phyloP scores from a whole-genome alignment of 2,329 filamentous ascomycete species.

The Leptographium galeiforme region DNA sequence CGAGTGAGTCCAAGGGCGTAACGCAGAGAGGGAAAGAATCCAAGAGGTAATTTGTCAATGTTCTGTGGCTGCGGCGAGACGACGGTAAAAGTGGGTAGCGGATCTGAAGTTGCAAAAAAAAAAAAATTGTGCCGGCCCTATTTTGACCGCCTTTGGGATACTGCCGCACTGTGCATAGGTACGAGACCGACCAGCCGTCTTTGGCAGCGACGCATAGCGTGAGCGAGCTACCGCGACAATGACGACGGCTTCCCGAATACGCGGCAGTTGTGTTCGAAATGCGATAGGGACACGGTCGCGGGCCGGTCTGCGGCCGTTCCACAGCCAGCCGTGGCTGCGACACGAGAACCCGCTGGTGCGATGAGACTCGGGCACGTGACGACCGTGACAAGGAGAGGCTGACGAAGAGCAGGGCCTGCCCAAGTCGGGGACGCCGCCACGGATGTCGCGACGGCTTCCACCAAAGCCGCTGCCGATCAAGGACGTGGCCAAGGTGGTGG shows the following conservation, averaged over 20 bases:
- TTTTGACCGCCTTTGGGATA: slow-evolving; percentile 4
- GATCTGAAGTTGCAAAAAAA: not conserved
- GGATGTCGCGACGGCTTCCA: slow-evolving; percentile 69
- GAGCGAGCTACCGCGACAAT: slow-evolving; percentile 1
- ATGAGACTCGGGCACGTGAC: not conserved
- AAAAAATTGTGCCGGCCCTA: slow-evolving; percentile 1
- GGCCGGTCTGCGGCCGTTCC: slow-evolving; percentile 26
- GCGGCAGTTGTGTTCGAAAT: slow-evolving; percentile 4
- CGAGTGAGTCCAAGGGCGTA: too few species aligned
- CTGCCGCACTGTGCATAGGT: not conserved
- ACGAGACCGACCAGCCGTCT: not conserved
- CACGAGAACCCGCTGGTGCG: slow-evolving; percentile 85
- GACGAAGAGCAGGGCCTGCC: slow-evolving; percentile 59
- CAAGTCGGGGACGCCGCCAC: slow-evolving; percentile 58
- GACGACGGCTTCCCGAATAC: not conserved
- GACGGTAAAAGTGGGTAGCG: not conserved
- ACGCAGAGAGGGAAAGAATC: too few species aligned
- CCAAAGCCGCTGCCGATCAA: slow-evolving; percentile 60
- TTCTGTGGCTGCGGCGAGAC: too few species aligned
- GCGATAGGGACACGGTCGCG: slow-evolving; percentile 12
- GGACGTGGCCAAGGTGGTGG: slow-evolving; percentile 81
- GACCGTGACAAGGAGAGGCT: not conserved
- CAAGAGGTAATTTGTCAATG: too few species aligned
- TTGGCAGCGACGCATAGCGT: too few species aligned
- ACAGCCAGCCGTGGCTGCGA: slow-evolving; percentile 35